These are phyloP conservation scores for Colletotrichum chrysophilum DNA, from an alignment of 2,329 filamentous ascomycete genomes.

Conservation along the genomic window DNA sequence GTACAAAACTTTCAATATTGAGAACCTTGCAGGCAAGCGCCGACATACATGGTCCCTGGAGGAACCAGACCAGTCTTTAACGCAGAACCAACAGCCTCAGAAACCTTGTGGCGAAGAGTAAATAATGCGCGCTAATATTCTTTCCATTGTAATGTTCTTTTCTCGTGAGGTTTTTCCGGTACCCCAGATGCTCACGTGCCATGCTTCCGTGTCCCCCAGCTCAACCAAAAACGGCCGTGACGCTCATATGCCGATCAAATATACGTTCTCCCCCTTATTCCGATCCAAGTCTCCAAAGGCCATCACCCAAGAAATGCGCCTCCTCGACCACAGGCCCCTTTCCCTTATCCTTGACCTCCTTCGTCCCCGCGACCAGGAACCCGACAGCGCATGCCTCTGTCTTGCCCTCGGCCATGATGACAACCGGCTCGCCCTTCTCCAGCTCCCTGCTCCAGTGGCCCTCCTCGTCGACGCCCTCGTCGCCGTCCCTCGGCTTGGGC, in stretches of 20 bases:
- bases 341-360: constrained; percentile 91
- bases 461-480: constrained; percentile 53
- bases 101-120: neutral
- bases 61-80: neutral
- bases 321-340: constrained; percentile 95
- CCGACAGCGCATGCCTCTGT: constrained; percentile 89
- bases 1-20: neutral
- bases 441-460: constrained; percentile 71
- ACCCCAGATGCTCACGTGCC: neutral
- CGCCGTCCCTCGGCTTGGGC: constrained; percentile 58
- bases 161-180: neutral
- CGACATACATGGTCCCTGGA: neutral
- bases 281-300: constrained; percentile 77
- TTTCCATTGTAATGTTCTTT: neutral
- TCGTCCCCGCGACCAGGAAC: constrained; percentile 80
- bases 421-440: constrained; percentile 81
- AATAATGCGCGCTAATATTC: neutral
- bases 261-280: constrained; percentile 40
- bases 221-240: neutral
- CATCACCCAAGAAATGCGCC: constrained; percentile 92
- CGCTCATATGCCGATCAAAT: neutral
- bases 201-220: neutral
- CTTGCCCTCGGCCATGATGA: constrained; percentile 93
- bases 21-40: neutral
- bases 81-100: neutral